Percentiles rank a stretch among this genome's conserved stretches.
Conservation (phyloP, 495 filamentous ascomycete genomes). For the Penicillium cosmopolitanum region DNA sequence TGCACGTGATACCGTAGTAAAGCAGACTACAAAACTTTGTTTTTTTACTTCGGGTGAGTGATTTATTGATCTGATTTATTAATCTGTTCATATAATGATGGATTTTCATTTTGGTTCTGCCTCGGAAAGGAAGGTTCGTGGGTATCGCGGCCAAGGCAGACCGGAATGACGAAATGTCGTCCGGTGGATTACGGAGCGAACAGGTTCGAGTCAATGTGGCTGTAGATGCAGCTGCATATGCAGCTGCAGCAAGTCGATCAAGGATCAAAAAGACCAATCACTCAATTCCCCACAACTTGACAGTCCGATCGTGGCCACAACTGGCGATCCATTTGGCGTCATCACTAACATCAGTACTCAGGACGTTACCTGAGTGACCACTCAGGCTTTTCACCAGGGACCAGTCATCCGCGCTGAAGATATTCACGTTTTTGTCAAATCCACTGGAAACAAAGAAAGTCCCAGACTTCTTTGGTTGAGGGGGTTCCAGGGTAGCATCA, state of each 20-base stretch:
- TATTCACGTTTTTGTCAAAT: constrained; percentile 94
- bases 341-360: constrained; percentile 81
- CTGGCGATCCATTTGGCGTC: constrained; percentile 93
- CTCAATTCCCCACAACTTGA: constrained; percentile 94
- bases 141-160: constrained; percentile 4
- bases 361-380: constrained; percentile 88
- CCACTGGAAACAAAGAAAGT: constrained; percentile 90
- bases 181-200: too few species aligned
- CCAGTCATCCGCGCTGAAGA: constrained; percentile 97
- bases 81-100: not conserved
- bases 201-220: not conserved
- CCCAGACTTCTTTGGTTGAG: constrained; percentile 66
- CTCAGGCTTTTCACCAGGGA: constrained; percentile 82
- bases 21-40: too few species aligned
- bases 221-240: not conserved
- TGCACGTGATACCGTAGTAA: constrained; percentile 18
- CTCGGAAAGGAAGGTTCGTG: not conserved
- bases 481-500: constrained; percentile 26
- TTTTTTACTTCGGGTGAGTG: too few species aligned
- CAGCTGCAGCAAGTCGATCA: not conserved
- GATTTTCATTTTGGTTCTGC: not conserved
- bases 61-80: not conserved
- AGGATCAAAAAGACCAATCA: constrained; percentile 41
- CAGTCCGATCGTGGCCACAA: constrained; percentile 89
- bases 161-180: not conserved